Base-by-base conservation (phyloP, 1,139 yeast species). In the Protomyces inouyei region DNA sequence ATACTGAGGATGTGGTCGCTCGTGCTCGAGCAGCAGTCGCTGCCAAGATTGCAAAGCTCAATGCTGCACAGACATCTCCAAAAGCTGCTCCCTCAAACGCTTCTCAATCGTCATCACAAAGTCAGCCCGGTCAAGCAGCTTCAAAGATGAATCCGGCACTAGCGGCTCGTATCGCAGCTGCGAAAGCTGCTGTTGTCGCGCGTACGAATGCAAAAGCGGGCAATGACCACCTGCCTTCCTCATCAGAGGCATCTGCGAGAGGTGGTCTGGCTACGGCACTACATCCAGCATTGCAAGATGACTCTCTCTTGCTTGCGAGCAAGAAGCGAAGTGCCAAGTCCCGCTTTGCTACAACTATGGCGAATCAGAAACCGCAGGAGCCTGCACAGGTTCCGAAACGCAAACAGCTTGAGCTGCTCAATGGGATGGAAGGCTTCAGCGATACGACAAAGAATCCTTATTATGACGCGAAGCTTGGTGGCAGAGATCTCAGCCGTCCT, bases 371-470 rank as follows among this genome's bases (percentile, higher is more conserved):
- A 28, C 46, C 51, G 14, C 60, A 48, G 61, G 64, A 54, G 32
- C 66, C 67, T 10, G 63, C 60, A 36, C 61, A 63, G 16, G 57
- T 67, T 9, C 54, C 64, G 32, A 65, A 67, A 60, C 43, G 48
- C 21, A 64, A 64, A 36, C 67, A 63, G 25, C 59, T 67, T 45
- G 65, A 64, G 32, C 55, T 67, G 18, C 61, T 68, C 6, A 59
- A 61, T 14, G 69, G 68, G 3, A 51, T 67, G 8, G 66, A 68
- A 12, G 69, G 63, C 18, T 68, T 64, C 25, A 57, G 64, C 21
- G 67, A 69, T 38, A 66, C 65, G 16, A 59, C 60, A 51, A 64
- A 66, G 52, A 87, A 87, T 70, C 93, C 93, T 0, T 88, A 87
- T 71, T 75, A 85, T 48, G 82, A 82, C 68, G 84, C 80, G 45